These are phyloP conservation scores for Daldinia caldariorum DNA, from an alignment of 495 filamentous ascomycete genomes.

Conservation along the genomic window DNA sequence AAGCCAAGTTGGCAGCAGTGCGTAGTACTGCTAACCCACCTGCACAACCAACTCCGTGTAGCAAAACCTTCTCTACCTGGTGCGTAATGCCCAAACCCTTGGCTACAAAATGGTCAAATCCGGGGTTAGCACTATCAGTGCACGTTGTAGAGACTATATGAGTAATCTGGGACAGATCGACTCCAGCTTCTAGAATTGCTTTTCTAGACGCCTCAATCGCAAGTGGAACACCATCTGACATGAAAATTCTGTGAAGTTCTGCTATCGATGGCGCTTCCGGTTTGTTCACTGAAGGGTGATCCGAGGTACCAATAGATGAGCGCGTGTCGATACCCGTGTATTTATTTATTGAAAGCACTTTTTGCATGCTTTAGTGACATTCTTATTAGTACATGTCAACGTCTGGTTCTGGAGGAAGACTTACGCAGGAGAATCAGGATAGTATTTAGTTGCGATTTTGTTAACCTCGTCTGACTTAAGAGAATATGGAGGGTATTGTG, in stretches of 20 bases:
- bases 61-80: conserved; percentile 65
- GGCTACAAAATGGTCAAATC: conserved; percentile 71
- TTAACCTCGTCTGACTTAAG: conserved; percentile 55
- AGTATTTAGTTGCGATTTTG: conserved; percentile 56
- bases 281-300: conserved; percentile 66
- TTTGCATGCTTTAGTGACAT: conserved; percentile 57
- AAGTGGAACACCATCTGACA: conserved; percentile 66
- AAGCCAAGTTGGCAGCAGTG: conserved; percentile 68
- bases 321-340: conserved; percentile 71
- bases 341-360: conserved; percentile 69
- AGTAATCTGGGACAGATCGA: conserved; percentile 63
- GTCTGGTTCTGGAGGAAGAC: conserved; percentile 17
- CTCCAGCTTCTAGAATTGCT: conserved; percentile 65
- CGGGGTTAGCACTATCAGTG: conserved; percentile 74
- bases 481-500: conserved; percentile 60
- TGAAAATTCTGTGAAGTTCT: conserved; percentile 64
- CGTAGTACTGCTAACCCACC: conserved; percentile 71
- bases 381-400: conserved; percentile 11
- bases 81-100: conserved; percentile 61
- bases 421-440: conserved; percentile 62
- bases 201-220: conserved; percentile 66
- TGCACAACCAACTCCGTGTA: conserved; percentile 70
- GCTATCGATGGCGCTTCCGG: conserved; percentile 63
- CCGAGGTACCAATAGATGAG: conserved; percentile 65
- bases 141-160: conserved; percentile 74